Conservation (phyloP, 2,329 filamentous ascomycete species). For the Fusarium palustre region DNA sequence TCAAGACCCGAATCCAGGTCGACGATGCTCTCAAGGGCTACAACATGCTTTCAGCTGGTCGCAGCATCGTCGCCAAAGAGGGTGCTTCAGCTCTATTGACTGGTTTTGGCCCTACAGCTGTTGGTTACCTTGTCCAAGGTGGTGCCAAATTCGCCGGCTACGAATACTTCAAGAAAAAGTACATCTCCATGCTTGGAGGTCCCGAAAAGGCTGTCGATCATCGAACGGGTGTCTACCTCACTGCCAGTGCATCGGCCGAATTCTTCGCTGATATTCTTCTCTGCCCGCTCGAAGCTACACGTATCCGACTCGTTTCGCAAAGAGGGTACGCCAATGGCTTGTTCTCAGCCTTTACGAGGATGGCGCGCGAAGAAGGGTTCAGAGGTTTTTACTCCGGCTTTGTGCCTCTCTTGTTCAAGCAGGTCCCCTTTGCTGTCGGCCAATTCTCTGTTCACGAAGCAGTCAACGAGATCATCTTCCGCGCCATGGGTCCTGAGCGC, state of each 20-base stretch:
- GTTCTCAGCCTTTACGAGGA: conserved; percentile 77
- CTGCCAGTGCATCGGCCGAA: conserved; percentile 75
- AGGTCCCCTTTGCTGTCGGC: conserved; percentile 92
- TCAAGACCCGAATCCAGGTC: conserved; percentile 93
- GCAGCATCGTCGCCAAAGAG: conserved; percentile 81
- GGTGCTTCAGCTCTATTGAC: conserved; percentile 84
- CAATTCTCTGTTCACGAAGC: conserved; percentile 97
- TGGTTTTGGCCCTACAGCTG: conserved; percentile 85
- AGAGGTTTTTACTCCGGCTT: conserved; percentile 92
- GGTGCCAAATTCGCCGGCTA: conserved; percentile 93
- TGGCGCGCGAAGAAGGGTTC: conserved; percentile 79
- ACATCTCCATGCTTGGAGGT: conserved; percentile 75
- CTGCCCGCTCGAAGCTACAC: conserved; percentile 89
- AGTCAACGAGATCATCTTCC: conserved; percentile 81
- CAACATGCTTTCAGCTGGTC: conserved; percentile 83
- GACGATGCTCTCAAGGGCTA: conserved; percentile 87
- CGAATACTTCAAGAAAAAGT: conserved; percentile 93
- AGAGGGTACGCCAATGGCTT: conserved; percentile 81
- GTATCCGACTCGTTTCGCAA: conserved; percentile 82
- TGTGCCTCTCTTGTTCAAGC: conserved; percentile 86
- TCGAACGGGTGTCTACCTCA: conserved; percentile 75
- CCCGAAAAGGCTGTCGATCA: conserved; percentile 58
- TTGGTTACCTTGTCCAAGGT: conserved; percentile 90
- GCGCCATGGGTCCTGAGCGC: conserved; percentile 70
- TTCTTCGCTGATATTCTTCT: conserved; percentile 83